Conservation (phyloP, 306 rosid genomes). For the Ormosia emarginata region DNA sequence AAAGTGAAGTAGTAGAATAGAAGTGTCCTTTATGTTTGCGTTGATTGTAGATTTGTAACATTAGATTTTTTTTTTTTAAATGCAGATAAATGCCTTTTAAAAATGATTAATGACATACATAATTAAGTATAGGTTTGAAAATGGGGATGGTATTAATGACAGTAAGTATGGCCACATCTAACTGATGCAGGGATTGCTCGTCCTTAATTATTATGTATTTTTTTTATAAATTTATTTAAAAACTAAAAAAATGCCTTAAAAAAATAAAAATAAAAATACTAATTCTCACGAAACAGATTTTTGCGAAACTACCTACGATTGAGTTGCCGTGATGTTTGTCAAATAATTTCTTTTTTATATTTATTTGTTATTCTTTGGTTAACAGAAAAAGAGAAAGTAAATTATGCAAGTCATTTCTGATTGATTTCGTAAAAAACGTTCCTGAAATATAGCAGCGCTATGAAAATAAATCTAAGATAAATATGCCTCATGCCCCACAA, state of each 20-base stretch:
- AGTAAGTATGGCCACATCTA: neutral
- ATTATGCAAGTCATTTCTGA: neutral
- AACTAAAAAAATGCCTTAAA: neutral
- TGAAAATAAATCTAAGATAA: neutral
- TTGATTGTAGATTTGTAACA: neutral
- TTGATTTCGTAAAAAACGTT: neutral
- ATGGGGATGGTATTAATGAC: neutral
- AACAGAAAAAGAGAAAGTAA: neutral
- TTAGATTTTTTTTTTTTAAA: neutral
- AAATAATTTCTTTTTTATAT: neutral
- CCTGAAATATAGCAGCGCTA: neutral
- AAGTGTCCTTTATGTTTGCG: neutral
- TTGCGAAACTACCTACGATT: neutral
- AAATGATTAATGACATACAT: neutral
- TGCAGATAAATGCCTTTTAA: neutral
- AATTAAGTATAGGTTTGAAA: neutral
- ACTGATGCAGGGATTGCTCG: conserved; percentile 12
- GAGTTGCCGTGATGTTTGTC: conserved; percentile 3
- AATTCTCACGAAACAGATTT: neutral
- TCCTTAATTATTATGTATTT: neutral
- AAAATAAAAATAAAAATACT: neutral
- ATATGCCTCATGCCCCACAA: neutral
- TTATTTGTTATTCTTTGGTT: neutral
- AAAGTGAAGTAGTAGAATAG: neutral
- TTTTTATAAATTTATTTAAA: neutral